Evolutionary conservation across 31 red algal genomes (phyloP).

Genomic region (Endocladia muricata): DNA sequence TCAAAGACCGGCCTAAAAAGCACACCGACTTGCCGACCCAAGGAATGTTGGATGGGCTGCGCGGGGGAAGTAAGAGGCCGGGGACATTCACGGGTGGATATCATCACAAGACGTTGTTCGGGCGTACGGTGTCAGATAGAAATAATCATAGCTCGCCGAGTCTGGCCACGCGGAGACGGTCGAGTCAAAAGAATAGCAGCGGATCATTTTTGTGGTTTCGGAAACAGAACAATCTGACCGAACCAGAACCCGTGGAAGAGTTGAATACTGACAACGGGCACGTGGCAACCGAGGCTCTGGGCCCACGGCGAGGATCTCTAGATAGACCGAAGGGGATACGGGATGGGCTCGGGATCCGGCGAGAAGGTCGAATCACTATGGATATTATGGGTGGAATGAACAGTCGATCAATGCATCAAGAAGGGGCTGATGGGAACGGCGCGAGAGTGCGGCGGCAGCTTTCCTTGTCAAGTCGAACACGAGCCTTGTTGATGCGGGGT

Average conservation of each 20-base stretch:
- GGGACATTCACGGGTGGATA: slow-evolving; percentile 36
- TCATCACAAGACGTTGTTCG: slow-evolving; percentile 45
- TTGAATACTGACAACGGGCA: neutral
- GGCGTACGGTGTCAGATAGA: slow-evolving; percentile 35
- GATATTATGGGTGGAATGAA: slow-evolving; percentile 53
- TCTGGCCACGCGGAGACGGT: slow-evolving; percentile 47
- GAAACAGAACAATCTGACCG: slow-evolving; percentile 5
- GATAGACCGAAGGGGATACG: slow-evolving; percentile 24
- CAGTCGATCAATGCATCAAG: slow-evolving; percentile 8
- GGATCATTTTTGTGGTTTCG: slow-evolving; percentile 62
- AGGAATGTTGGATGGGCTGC: neutral
- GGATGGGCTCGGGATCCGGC: slow-evolving; percentile 29
- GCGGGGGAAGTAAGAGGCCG: slow-evolving; percentile 2
- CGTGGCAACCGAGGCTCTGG: neutral
- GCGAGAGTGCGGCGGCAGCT: slow-evolving; percentile 50
- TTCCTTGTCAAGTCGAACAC: slow-evolving; percentile 57
- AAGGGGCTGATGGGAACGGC: slow-evolving; percentile 5
- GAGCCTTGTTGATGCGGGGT: slow-evolving; percentile 49
- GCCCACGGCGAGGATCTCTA: slow-evolving; percentile 21
- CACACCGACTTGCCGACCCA: neutral
- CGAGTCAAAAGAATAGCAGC: slow-evolving; percentile 53
- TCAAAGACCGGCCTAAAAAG: slow-evolving; percentile 13
- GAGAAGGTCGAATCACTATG: slow-evolving; percentile 59
- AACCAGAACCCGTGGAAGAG: neutral
- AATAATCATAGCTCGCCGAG: slow-evolving; percentile 55